Conservation (phyloP, 768 basidiomycete species). For the Amanita fuliginea region DNA sequence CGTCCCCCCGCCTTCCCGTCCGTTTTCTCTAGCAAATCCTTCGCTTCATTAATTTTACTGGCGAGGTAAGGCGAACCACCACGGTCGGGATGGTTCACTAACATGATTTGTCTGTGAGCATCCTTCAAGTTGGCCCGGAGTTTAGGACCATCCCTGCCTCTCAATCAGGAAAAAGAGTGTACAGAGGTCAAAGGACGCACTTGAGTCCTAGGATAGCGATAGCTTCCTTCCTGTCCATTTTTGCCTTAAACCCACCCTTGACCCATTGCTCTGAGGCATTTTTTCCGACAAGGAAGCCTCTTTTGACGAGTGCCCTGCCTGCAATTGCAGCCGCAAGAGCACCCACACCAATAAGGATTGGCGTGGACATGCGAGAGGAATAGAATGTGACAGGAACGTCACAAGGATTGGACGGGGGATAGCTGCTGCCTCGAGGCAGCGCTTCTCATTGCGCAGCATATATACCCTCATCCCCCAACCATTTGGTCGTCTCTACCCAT, state of each 20-base stretch:
- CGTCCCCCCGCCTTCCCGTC: slow-evolving; percentile 31
- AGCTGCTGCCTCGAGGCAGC: not conserved
- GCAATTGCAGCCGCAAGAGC: slow-evolving; percentile 68
- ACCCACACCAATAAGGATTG: slow-evolving; percentile 65
- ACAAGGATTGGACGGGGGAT: not conserved
- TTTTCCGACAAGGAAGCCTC: slow-evolving; percentile 46
- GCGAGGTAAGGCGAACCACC: slow-evolving; percentile 98
- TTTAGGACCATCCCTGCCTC: slow-evolving; percentile 63
- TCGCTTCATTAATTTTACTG: slow-evolving; percentile 98
- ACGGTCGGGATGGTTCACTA: slow-evolving; percentile 97
- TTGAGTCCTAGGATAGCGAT: slow-evolving; percentile 85
- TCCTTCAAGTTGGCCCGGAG: slow-evolving; percentile 82
- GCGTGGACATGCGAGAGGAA: slow-evolving; percentile 53
- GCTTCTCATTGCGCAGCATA: not conserved
- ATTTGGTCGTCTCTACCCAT: not conserved
- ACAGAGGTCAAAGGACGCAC: slow-evolving; percentile 35
- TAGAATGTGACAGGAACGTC: not conserved
- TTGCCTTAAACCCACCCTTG: slow-evolving; percentile 88
- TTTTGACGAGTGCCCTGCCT: slow-evolving; percentile 60
- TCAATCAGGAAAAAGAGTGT: not conserved
- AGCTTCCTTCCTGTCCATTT: slow-evolving; percentile 96
- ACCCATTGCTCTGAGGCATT: slow-evolving; percentile 74
- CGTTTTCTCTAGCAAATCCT: slow-evolving; percentile 81
- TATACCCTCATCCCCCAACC: not conserved
- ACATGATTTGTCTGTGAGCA: slow-evolving; percentile 94